Base-by-base conservation (phyloP, 2,329 filamentous ascomycete species). In the Scedosporium aurantiacum region DNA sequence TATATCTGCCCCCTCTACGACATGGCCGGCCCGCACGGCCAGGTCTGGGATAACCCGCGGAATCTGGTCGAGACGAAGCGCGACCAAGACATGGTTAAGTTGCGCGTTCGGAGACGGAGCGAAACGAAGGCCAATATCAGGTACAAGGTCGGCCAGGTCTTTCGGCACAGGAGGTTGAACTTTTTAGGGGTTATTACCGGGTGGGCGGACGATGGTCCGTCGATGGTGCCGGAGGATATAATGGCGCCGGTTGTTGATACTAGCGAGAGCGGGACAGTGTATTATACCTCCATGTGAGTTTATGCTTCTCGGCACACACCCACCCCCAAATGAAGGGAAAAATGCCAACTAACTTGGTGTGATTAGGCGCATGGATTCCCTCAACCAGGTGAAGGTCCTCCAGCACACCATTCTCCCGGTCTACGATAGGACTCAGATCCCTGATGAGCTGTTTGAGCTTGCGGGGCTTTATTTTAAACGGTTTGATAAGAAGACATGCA, bases 381-480 rank as follows among this genome's bases (percentile, higher is more conserved):
- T 58, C 7, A 16, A 41, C 57, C 40, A 62, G 58, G 70, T 73
- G 14, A 74, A 70, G 27, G 87, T 91, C 67, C 84, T 83, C 59
- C 86, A 80, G 59, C 81, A 87, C 60, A 82, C 89, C 52, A 90
- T 92, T 68, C 86, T 92, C 3, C 73, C 78, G 12, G 87, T 61
- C 12, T 23, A 55, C 21, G 74, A 82, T 60, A 66, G 68, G 56
- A 71, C 59, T 71, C 75, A 65, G 66, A 78, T 87, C 2, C 79
- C 82, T 0, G 74, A 81, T 3, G 67, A 82, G 25, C 77, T 95
- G 64, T 81, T 90, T 69, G 78, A 79, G 55, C 74, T 89, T 66
- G 90, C 91, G 2, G 94, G 94, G 0, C 88, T 87, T 67, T 90
- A 90, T 72, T 97, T 99, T 73, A 95, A 90, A 73, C 80, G 91